phyloP scores from a whole-genome alignment of 2,329 filamentous ascomycete species.

The Pseudogymnoascus verrucosus region DNA sequence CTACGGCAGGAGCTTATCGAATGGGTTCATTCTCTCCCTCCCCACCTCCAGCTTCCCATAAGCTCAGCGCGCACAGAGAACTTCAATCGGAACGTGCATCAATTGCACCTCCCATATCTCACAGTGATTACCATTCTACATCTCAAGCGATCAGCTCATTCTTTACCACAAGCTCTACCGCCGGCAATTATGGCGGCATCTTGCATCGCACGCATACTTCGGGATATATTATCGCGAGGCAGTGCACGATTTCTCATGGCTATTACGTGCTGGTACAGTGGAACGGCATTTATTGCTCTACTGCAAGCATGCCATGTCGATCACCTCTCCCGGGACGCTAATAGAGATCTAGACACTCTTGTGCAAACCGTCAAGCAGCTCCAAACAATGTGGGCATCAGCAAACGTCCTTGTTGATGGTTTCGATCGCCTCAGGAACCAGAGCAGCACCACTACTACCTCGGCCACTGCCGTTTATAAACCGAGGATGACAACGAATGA shows the following conservation, averaged over 20 bases:
- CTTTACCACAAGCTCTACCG: conserved; percentile 31
- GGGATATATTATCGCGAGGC: conserved; percentile 33
- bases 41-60: conserved; percentile 29
- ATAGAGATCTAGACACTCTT: conserved; percentile 29
- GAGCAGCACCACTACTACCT: conserved; percentile 9
- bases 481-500: background rate
- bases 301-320: conserved; percentile 32
- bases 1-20: conserved; percentile 29
- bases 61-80: conserved; percentile 22
- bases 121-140: conserved; percentile 35
- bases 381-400: conserved; percentile 30
- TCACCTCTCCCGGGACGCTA: conserved; percentile 25
- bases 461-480: background rate
- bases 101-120: conserved; percentile 35
- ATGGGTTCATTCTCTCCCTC: conserved; percentile 31
- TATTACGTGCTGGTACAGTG: conserved; percentile 37
- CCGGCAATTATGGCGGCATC: conserved; percentile 33
- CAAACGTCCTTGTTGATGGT: conserved; percentile 28
- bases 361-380: conserved; percentile 28
- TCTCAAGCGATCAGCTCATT: conserved; percentile 29
- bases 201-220: conserved; percentile 32
- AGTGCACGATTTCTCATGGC: conserved; percentile 35
- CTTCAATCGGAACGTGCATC: conserved; percentile 35
- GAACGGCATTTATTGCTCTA: conserved; percentile 34
- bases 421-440: conserved; percentile 24